Conservation (phyloP, 371 early-diverging fungal species). For the Fennellomyces sp. region DNA sequence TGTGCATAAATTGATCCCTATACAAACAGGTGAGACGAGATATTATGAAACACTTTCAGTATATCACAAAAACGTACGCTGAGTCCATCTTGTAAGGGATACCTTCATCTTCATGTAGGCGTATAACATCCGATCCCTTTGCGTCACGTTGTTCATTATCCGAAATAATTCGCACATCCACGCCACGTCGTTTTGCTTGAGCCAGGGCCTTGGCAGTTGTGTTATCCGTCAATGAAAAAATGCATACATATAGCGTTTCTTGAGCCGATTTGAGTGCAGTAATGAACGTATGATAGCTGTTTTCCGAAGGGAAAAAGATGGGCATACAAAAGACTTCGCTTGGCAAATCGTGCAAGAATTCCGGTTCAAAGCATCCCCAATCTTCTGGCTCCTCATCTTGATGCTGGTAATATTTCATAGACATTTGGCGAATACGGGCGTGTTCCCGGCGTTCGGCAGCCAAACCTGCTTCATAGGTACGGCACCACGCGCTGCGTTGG, state of each 20-base stretch:
- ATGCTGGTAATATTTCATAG: constrained; percentile 4
- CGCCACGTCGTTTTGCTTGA: constrained; percentile 57
- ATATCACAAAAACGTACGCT: constrained; percentile 22
- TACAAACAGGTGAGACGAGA: neutral
- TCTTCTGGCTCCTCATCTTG: constrained; percentile 14
- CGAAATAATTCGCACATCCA: constrained; percentile 58
- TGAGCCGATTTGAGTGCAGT: constrained; percentile 52
- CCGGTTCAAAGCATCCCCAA: constrained; percentile 18
- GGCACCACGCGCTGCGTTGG: constrained; percentile 10
- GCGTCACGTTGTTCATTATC: constrained; percentile 65
- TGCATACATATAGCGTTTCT: constrained; percentile 53
- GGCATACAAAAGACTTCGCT: constrained; percentile 48
- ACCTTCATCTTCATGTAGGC: constrained; percentile 43
- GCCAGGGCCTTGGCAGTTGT: constrained; percentile 52
- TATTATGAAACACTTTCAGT: no score
- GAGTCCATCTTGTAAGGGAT: constrained; percentile 51
- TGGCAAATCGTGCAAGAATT: constrained; percentile 10
- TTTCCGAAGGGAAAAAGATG: constrained; percentile 49
- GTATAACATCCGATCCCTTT: constrained; percentile 55
- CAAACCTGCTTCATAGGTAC: constrained; percentile 14
- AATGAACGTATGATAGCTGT: constrained; percentile 49
- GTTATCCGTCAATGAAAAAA: constrained; percentile 63
- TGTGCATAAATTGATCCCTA: constrained; percentile 64
- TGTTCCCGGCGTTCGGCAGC: constrained; percentile 17
- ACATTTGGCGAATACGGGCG: constrained; percentile 12